Evolutionary conservation across 2,329 filamentous ascomycete genomes (phyloP).

Genomic region (Cladophialophora carrionii): DNA sequence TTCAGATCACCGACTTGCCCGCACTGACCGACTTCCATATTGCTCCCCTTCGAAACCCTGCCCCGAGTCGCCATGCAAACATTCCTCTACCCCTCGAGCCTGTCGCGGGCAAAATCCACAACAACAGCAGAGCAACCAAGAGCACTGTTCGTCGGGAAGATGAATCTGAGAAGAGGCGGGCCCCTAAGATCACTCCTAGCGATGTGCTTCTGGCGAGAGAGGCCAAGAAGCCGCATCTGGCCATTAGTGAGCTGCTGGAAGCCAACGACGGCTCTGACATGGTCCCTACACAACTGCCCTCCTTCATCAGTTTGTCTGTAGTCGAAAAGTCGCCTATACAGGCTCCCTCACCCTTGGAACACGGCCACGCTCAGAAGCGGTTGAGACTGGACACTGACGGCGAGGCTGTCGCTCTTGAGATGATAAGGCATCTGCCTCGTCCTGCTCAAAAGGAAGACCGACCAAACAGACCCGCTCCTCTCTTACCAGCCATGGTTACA

Average conservation of each 20-base stretch:
- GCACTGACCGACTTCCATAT: conserved; percentile 51
- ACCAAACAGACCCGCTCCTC: conserved; percentile 50
- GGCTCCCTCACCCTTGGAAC: conserved; percentile 31
- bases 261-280: conserved; percentile 48
- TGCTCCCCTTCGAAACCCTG: conserved; percentile 53
- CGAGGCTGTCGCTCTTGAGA: conserved; percentile 46
- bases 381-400: conserved; percentile 48
- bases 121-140: conserved; percentile 39
- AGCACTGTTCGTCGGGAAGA: conserved; percentile 16
- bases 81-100: conserved; percentile 53
- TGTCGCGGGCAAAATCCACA: conserved; percentile 44
- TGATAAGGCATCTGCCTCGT: conserved; percentile 53
- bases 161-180: conserved; percentile 26
- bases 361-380: conserved; percentile 48
- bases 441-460: conserved; percentile 53
- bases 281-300: conserved; percentile 45
- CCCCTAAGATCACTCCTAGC: conserved; percentile 34
- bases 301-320: conserved; percentile 54
- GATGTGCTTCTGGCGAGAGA: conserved; percentile 37
- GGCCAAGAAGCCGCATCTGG: conserved; percentile 38
- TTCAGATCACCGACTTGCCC: conserved; percentile 48
- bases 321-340: conserved; percentile 46
- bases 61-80: conserved; percentile 48
- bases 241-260: conserved; percentile 45
- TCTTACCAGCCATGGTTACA: conserved; percentile 55